Evolutionary conservation across 2,329 filamentous ascomycete genomes (phyloP).

Genomic region (Colletotrichum euphorbiae): DNA sequence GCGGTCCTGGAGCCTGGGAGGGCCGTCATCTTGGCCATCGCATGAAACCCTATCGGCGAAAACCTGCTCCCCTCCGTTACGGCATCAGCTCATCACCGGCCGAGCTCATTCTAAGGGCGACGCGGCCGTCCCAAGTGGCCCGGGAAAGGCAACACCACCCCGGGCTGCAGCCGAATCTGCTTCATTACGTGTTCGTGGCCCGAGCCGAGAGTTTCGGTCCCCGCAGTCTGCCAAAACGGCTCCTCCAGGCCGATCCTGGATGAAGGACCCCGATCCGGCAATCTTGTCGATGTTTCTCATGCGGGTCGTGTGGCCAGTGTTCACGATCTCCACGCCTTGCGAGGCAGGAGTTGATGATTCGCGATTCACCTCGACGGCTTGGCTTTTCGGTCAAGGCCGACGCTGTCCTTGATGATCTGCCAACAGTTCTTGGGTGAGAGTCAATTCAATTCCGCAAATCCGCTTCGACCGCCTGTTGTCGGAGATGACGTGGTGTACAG

Average conservation of each 20-base stretch:
- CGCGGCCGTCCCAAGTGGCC: slow-evolving; percentile 13
- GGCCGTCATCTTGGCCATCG: not conserved
- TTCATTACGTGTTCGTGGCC: slow-evolving; percentile 7
- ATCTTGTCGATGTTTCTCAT: not conserved
- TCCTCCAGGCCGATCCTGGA: not conserved
- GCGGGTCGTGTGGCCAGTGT: not conserved
- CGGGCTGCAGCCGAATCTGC: not conserved
- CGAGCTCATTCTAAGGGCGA: not conserved
- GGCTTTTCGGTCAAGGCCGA: not conserved
- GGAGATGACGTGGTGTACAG: not conserved
- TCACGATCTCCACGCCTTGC: not conserved
- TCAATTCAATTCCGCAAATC: not conserved
- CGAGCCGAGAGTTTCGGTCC: slow-evolving; percentile 25
- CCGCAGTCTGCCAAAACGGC: not conserved
- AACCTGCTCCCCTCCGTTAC: not conserved
- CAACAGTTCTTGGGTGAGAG: not conserved
- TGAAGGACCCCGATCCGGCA: not conserved
- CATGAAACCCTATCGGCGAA: not conserved
- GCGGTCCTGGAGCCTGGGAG: not conserved
- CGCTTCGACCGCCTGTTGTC: too few species aligned
- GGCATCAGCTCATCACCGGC: not conserved
- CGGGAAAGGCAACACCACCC: slow-evolving; percentile 3
- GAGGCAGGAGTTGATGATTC: not conserved
- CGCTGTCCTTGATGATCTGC: not conserved
- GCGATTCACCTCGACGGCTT: slow-evolving; percentile 1